Base-by-base conservation (phyloP, 2,329 filamentous ascomycete species). In the Pseudocercospora macadamiae region DNA sequence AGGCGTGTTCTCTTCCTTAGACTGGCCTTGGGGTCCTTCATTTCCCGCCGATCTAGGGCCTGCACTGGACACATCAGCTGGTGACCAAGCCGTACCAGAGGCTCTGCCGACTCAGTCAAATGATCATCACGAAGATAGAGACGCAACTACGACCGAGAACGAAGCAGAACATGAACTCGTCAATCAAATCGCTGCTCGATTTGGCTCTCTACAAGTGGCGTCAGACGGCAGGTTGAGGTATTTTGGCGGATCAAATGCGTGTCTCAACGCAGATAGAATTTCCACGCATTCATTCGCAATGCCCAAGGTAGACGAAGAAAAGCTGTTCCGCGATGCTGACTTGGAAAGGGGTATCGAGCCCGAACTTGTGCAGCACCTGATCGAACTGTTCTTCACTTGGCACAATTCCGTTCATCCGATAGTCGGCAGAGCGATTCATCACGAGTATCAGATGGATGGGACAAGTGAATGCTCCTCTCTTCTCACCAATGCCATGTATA, bases 381-480 rank as follows among this genome's bases (percentile, higher is more conserved):
- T 78, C 4, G 71, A 75, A 30, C 70, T 80, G 0, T 81, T 77
- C 55, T 81, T 81, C 55, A 74, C 77, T 1, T 81, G 79, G 79
- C 77, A 81, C 62, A 79, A 81, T 47, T 73, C 78, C 4, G 75
- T 75, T 39, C 76, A 77, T 45, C 76, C 79, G 45, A 73, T 79
- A 1, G 76, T 81, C 2, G 77, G 81, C 54, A 71, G 14, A 26
- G 44, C 44, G 26, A 12, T 26, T 10, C 28, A 32, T 7, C 28
- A 32, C 28, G 28, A 32, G 28, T 32, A 32, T 32, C 12, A 12
- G 28, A n/a, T n/a, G n/a, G n/a, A n/a, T n/a, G n/a, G n/a, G n/a
- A n/a, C n/a, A n/a, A n/a, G n/a, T n/a, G n/a, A n/a, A n/a, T n/a
- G n/a, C 12, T 32, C 28, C 28, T 48, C 23, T 14, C 18, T 26